Base-by-base conservation (phyloP, 1,284 basidiomycete genomes). In the Boletellus sp. region DNA sequence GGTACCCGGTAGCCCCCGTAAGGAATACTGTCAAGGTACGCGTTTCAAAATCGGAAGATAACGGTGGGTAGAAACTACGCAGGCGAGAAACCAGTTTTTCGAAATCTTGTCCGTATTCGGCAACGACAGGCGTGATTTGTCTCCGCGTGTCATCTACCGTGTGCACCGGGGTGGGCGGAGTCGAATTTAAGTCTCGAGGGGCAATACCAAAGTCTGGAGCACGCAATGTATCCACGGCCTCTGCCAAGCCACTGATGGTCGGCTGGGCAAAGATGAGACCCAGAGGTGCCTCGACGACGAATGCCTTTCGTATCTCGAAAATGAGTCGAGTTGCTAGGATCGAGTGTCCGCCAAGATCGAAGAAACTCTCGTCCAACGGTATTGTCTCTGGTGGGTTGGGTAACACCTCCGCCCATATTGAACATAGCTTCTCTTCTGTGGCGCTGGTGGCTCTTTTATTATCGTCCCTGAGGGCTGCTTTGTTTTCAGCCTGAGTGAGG, bases 281-380 rank as follows among this genome's bases (percentile, higher is more conserved):
- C 18, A 99, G 77, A 1, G 97, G 96, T 3, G 93, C 93, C 54
- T 95, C 87, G 39, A 97, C 81, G 13, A 96, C 88, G 66, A 99
- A 96, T 0, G 80, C 75, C 74, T 96, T 97, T 67, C 97, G 87
- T 55, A 99, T 87, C 71, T 97, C 93, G 67, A 99, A 99, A 60
- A 99, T 93, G 56, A 99, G 83, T 28, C 96, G 86, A 4, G 96
- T 99, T 0, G 96, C 97, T 22, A 99, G 82, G 64, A 99, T 98
- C 13, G 97, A 99, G 74, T 99, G 97, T 2, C 97, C 97, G 36
- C 97, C 97, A 28, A 99, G 80, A 71, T 99, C 97, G 73, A 98
- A 99, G 82, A 99, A 99, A 70, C 84, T 93, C 66, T 99, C 97
- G 68, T 98, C 90, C 11, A 91, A 71, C 12, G 92, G 89, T 44